Base-by-base conservation (phyloP, 1,139 yeast species). In the Geotrichum fermentans region DNA sequence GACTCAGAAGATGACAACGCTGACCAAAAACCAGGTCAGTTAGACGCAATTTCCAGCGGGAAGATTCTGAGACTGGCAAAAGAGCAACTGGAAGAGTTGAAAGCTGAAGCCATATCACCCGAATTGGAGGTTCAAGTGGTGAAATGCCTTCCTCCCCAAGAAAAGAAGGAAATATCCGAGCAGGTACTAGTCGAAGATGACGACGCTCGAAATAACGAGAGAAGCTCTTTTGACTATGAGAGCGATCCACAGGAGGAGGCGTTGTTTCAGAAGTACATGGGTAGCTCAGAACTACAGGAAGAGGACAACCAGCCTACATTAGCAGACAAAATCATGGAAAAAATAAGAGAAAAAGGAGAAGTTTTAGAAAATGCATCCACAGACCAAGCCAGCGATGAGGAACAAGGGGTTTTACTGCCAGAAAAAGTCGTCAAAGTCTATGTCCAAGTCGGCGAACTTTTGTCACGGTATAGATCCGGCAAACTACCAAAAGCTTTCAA, bases 341-440 rank as follows among this genome's bases (percentile, higher is more conserved):
- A 89, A 58, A 81, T 90, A 50, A 82, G 82, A 60, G 55, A 59
- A 42, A 72, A 71, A 53, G 76, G 76, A 56, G 97, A 44, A 43
- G 63, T 21, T 13, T 6, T 5, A 7, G 39, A 21, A 11, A 17
- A 14, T 11, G 10, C 22, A n/a, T 55, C 10, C 59, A 58, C 47
- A 62, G 50, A 47, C 42, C 57, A 51, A 24, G 56, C 40, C 5
- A 60, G 53, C 13, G 56, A 47, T 34, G 67, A 60, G 46, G 55
- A 59, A 41, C 72, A 71, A 54, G 76, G 77, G 56, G 97, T 92
- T 3, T 77, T 83, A 60, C 74, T 92, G 51, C 98, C 99, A 11
- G 96, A 96, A 49, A 90, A 92, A 66, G 97, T 92, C 47, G 88
- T 94, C 60, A 89, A 84, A 55, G 97, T 96, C 1, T 92, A 90